Conservation (phyloP, 2,329 filamentous ascomycete genomes). For the Colletotrichum chlorophyti region DNA sequence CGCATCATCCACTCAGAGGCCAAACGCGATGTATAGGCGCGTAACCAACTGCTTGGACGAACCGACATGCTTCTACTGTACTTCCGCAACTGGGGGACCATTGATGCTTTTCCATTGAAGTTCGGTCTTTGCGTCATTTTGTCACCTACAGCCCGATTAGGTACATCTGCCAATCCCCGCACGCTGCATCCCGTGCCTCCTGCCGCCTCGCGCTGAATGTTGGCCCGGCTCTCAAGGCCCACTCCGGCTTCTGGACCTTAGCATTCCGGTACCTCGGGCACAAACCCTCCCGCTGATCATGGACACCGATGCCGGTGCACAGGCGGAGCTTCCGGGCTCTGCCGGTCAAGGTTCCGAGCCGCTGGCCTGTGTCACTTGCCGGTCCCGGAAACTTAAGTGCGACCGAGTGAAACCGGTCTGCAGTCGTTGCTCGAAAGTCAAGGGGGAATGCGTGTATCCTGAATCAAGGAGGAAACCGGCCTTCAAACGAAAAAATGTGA, state of each 20-base stretch:
- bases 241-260: conserved; percentile 10
- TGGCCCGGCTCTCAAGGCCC: conserved; percentile 4
- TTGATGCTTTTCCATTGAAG: neutral
- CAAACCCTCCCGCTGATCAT: conserved; percentile 22
- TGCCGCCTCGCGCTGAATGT: neutral
- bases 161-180: neutral
- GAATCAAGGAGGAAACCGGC: conserved; percentile 88
- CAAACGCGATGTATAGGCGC: neutral
- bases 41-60: conserved; percentile 9
- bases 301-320: conserved; percentile 27
- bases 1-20: conserved; percentile 16
- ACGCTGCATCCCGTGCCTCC: neutral
- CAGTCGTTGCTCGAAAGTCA: conserved; percentile 76
- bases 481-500: conserved; percentile 88
- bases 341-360: conserved; percentile 40
- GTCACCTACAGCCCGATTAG: neutral
- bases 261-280: neutral
- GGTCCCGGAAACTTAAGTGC: conserved; percentile 86
- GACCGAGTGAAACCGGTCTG: conserved; percentile 83
- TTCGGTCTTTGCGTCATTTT: neutral
- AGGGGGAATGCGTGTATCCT: conserved; percentile 84
- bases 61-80: neutral
- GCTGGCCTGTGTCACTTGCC: conserved; percentile 84
- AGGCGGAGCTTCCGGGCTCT: conserved; percentile 18
- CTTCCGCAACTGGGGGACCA: too few species aligned